Base-by-base conservation (phyloP, 805 yeast genomes). In the Yarrowia bubula region DNA sequence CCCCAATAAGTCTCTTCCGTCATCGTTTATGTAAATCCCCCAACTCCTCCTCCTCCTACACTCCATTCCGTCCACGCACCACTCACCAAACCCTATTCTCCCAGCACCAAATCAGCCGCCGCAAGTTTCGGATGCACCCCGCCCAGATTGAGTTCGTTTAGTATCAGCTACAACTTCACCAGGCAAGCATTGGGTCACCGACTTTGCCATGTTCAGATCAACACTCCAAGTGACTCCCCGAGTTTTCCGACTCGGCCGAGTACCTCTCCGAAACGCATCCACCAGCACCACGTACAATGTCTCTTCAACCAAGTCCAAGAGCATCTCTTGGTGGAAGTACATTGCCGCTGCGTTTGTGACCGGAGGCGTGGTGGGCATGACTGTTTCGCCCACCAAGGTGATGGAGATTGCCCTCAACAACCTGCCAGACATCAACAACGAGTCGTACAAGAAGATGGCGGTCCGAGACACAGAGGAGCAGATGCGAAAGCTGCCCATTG, bases 331-430 rank as follows among this genome's bases (percentile, higher is more conserved):
- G 51, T 58, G 64, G 64, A 58, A 58, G 43, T 43, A 33, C 22
- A 10, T 58, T 18, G 64, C 51, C 6, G 64, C 64, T 2, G 64
- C 64, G 14, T 32, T 33, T 18, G 28, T 44, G 22, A 58, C 64
- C 4, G 64, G 64, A 11, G 64, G 51, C 10, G 51, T 58, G 6
- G 64, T 44, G 8, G 64, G 64, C 3, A 32, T 58, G 41, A 43
- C 51, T 3, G 53, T 58, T 4, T 44, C 64, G 33, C 64, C 64
- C n/a, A 58, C 64, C 18, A 58, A 58, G 37, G 50, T 58, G 18
- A 43, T 58, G 64, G 64, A 58, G 51, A 43, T 58, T 33, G 64
- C 64, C 3, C 51, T 58, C 14, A 33, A 35, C 28, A 37, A 6
- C 17, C 35, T 58, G n/a, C 64, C 64, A 1, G 64, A 58, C 22